Conservation (phyloP, 2,329 filamentous ascomycete genomes). For the Neofusicoccum sp. region DNA sequence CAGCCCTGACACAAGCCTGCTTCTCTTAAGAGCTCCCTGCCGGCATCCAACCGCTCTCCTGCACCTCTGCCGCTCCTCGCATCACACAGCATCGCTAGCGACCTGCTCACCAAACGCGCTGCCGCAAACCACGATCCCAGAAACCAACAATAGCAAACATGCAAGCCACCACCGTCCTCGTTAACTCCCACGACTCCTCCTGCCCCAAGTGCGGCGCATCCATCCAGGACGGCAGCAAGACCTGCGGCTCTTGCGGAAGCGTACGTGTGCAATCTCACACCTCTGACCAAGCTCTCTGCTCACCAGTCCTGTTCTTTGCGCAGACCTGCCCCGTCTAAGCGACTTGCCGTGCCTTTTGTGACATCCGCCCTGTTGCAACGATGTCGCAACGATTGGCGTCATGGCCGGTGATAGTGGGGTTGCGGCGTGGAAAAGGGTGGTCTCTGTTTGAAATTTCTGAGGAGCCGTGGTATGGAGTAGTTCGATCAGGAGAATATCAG, state of each 20-base stretch:
- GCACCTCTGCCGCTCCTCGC: not conserved
- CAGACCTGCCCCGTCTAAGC: slow-evolving; percentile 21
- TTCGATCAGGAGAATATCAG: slow-evolving; percentile 6
- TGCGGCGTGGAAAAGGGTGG: slow-evolving; percentile 4
- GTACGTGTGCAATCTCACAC: too few species aligned
- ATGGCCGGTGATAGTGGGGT: not conserved
- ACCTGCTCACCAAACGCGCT: not conserved
- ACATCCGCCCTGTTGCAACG: too few species aligned
- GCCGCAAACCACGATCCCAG: not conserved
- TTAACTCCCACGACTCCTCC: slow-evolving; percentile 34
- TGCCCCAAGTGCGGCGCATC: slow-evolving; percentile 45
- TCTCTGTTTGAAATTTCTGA: not conserved
- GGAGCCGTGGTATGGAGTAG: not conserved
- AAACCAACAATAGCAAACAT: not conserved
- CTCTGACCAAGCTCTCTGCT: not conserved
- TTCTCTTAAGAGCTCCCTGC: slow-evolving; percentile 3
- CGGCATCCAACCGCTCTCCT: not conserved
- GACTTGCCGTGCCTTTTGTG: too few species aligned
- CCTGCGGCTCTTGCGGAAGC: slow-evolving; percentile 42
- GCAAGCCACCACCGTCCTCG: slow-evolving; percentile 27
- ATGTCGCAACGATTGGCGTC: not conserved
- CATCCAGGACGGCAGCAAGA: slow-evolving; percentile 37
- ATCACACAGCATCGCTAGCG: not conserved
- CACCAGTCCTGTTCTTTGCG: not conserved
- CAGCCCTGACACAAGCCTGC: slow-evolving; percentile 5